A percentile compares a stretch with the other conserved stretches of the same genome.
phyloP scores from a whole-genome alignment of 768 basidiomycete species.

The Suillus fuscotomentosus region DNA sequence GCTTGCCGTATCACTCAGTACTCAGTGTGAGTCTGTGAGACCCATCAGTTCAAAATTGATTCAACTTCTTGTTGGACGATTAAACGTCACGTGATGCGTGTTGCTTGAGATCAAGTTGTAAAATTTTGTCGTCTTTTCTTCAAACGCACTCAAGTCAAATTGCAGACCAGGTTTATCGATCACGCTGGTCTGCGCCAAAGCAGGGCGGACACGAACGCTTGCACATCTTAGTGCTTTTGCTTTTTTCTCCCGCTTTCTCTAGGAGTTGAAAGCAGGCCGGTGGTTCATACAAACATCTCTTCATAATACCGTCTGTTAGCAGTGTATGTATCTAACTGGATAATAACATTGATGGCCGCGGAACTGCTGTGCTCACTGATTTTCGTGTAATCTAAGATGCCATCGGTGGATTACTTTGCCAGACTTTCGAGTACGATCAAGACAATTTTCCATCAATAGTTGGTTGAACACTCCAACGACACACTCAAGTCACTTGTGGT shows the following conservation, averaged over 20 bases:
- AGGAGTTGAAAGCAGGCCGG: conserved; percentile 26
- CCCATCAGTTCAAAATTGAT: too few species aligned
- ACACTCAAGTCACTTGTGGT: neutral
- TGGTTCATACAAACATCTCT: conserved; percentile 25
- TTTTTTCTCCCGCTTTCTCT: conserved; percentile 17
- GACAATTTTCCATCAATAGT: neutral
- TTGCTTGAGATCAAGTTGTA: neutral
- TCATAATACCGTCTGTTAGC: neutral
- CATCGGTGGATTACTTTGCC: neutral
- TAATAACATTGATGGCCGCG: neutral
- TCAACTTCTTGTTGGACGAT: too few species aligned
- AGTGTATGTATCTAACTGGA: neutral
- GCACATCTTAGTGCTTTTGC: conserved; percentile 30
- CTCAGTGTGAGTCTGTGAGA: too few species aligned
- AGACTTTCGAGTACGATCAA: neutral
- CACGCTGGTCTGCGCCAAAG: conserved; percentile 34
- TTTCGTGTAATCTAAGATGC: neutral
- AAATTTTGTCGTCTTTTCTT: conserved; percentile 4
- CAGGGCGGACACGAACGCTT: conserved; percentile 29
- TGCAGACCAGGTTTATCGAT: conserved; percentile 20
- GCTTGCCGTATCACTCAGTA: neutral
- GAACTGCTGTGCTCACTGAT: neutral
- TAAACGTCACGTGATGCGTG: conserved; percentile 12
- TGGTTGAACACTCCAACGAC: neutral
- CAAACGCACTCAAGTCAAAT: conserved; percentile 35